Base-by-base conservation (phyloP, 2,329 filamentous ascomycete genomes). In the Xylariaceae sp. region DNA sequence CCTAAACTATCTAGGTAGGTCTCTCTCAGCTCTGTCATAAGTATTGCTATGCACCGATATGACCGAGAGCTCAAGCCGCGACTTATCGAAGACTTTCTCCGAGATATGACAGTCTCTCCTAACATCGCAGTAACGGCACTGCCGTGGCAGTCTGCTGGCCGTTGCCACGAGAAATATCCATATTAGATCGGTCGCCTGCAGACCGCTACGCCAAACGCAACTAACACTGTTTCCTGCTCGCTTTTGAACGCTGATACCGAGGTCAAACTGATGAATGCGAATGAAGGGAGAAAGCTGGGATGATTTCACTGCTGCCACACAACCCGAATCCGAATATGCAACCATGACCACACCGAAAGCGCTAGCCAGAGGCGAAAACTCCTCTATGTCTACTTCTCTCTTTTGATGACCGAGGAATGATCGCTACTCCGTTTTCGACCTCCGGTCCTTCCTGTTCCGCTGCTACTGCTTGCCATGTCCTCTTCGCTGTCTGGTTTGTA, bases 401-500 rank as follows among this genome's bases (percentile, higher is more conserved):
- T 64, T 65, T 61, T 66, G 47, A 60, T 61, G 54, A 54, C 51
- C 48, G 56, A 55, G 56, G 59, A 58, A 61, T 62, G 55, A 47
- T 66, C 62, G 38, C 46, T 61, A 56, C 62, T 64, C 60, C 59
- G 58, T 62, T 65, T 66, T 52, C 59, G 60, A 49, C 53, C 56
- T 42, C 62, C 52, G 10, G 45, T 53, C 22, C 43, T 52, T 64
- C n/a, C n/a, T n/a, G n/a, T n/a, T 48, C 56, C 57, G 46, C 48
- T 54, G n/a, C 42, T 42, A 35, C 33, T 45, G 47, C 54, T 54
- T 41, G 55, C 52, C 32, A 53, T 61, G 45, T 65, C 62, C n/a
- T 73, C 70, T 7, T 73, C 70, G 17, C 62, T 58, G 2, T 66
- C 68, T 6, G 72, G 72, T 39, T 62, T 68, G 58, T 75, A 80